Conservation (phyloP, 768 basidiomycete genomes). For the Neoboletus magnificus region DNA sequence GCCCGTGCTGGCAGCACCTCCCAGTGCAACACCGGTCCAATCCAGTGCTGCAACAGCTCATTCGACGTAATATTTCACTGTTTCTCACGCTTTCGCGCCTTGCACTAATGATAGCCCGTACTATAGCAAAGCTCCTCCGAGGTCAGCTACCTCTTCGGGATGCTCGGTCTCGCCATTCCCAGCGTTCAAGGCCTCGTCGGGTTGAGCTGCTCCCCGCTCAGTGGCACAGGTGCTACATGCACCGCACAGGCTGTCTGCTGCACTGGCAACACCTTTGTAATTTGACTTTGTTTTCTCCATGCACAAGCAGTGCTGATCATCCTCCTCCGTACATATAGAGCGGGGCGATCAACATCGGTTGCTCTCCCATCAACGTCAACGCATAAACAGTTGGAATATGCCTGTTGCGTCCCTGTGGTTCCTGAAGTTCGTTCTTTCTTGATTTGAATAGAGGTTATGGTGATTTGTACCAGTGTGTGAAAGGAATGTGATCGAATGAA, state of each 20-base stretch:
- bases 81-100: too few relatives aligned
- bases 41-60: constrained; percentile 2
- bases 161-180: not conserved
- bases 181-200: constrained; percentile 1
- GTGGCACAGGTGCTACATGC: constrained; percentile 4
- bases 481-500: not conserved
- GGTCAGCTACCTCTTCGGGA: not conserved
- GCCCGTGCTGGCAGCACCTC: not conserved
- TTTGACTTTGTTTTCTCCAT: not conserved
- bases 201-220: not conserved
- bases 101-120: not conserved
- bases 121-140: not conserved
- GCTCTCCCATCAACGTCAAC: not conserved
- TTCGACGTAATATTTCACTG: not conserved
- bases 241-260: constrained; percentile 19
- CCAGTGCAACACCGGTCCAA: constrained; percentile 6
- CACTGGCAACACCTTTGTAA: constrained; percentile 11
- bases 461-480: not conserved
- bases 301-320: not conserved
- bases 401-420: not conserved
- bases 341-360: constrained; percentile 7
- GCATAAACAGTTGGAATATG: not conserved
- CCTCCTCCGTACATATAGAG: not conserved
- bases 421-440: not conserved
- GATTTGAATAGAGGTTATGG: not conserved